Percentiles rank a stretch among this genome's conserved stretches.
Conservation (phyloP, 139 green algal species). For the Closterium sp. region DNA sequence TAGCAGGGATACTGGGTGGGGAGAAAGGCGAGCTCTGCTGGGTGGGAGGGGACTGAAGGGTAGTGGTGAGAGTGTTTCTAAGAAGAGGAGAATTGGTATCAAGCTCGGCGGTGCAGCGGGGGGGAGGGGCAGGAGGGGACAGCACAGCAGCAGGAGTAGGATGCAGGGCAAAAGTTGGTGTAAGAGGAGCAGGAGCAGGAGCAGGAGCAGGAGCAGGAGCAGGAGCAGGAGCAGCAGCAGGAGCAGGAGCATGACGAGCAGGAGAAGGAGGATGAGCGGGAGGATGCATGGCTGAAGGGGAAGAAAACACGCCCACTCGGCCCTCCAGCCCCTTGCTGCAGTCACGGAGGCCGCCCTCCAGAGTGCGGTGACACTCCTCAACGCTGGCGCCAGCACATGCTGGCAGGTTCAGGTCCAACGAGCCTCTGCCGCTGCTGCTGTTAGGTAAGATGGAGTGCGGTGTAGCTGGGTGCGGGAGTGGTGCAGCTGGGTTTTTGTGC, state of each 20-base stretch:
- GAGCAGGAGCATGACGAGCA: neutral
- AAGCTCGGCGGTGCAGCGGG: neutral
- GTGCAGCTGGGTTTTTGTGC: neutral
- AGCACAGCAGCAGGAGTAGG: neutral
- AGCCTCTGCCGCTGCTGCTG: neutral
- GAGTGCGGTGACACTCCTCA: neutral
- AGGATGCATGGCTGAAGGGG: neutral
- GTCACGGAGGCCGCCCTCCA: neutral
- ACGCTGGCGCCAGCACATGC: neutral
- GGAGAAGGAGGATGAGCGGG: neutral
- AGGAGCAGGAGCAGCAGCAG: neutral
- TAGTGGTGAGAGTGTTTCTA: neutral
- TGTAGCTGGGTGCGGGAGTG: neutral
- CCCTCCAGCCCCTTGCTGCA: neutral
- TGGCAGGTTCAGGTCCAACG: neutral
- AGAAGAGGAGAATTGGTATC: neutral
- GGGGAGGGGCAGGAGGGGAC: no score
- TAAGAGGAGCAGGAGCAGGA: neutral
- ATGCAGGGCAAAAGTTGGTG: neutral
- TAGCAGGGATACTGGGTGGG: neutral
- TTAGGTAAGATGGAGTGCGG: neutral
- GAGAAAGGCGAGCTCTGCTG: neutral
- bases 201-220: neutral
- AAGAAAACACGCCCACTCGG: neutral
- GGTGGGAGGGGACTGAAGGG: neutral